Conservation (phyloP, 2,329 filamentous ascomycete genomes). For the Aspergillus pseudoglaucus region DNA sequence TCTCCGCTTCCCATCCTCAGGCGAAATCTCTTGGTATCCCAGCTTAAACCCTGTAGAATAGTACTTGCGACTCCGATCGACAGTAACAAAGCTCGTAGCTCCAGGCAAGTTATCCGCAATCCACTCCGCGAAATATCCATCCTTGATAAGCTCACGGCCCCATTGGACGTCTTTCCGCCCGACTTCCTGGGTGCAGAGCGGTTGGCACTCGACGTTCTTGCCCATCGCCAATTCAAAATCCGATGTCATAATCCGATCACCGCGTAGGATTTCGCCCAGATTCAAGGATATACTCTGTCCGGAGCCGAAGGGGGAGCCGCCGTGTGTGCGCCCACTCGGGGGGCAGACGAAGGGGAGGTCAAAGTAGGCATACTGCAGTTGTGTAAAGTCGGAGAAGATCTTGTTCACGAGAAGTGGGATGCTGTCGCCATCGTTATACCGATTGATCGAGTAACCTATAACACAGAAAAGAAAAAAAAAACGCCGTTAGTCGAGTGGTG, state of each 20-base stretch:
- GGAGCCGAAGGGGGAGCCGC: constrained; percentile 63
- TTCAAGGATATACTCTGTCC: constrained; percentile 76
- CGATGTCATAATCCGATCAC: constrained; percentile 76
- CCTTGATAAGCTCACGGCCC: constrained; percentile 64
- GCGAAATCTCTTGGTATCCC: constrained; percentile 64
- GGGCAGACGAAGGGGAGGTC: constrained; percentile 83
- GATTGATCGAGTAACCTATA: constrained; percentile 73
- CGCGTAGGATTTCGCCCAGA: constrained; percentile 77
- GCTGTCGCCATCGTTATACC: constrained; percentile 66
- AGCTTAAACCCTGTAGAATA: constrained; percentile 87
- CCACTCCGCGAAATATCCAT: constrained; percentile 86
- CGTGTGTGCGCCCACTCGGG: constrained; percentile 60
- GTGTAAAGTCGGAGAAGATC: constrained; percentile 80
- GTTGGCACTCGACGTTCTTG: constrained; percentile 64
- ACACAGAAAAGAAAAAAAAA: neutral
- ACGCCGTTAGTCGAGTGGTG: constrained; percentile 6
- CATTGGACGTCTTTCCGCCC: constrained; percentile 58
- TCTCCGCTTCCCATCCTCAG: constrained; percentile 52
- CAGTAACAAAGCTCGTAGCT: constrained; percentile 80
- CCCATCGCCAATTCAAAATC: constrained; percentile 77
- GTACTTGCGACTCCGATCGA: constrained; percentile 78
- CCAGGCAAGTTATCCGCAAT: constrained; percentile 88
- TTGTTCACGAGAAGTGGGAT: constrained; percentile 89
- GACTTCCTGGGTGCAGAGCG: constrained; percentile 65
- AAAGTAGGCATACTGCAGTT: constrained; percentile 87